phyloP scores from a whole-genome alignment of 2,329 filamentous ascomycete species.

The Cytospora mali region DNA sequence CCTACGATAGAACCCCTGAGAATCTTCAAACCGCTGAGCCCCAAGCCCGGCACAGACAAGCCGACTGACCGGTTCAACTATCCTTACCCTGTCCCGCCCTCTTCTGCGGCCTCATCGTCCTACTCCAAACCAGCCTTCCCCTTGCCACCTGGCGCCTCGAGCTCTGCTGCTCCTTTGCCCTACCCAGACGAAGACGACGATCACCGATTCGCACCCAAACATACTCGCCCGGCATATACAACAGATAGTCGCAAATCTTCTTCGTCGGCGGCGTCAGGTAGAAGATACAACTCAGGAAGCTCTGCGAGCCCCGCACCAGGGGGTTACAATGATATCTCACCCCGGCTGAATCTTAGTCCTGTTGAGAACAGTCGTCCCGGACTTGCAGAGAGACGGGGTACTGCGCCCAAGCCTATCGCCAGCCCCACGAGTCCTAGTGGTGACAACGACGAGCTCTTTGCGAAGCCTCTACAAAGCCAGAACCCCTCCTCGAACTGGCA shows the following conservation, averaged over 20 bases:
- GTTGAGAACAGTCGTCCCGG: constrained; percentile 62
- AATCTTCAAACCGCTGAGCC: constrained; percentile 78
- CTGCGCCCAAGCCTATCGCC: constrained; percentile 79
- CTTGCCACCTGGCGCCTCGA: constrained; percentile 69
- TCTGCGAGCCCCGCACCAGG: constrained; percentile 39
- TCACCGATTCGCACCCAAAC: constrained; percentile 43
- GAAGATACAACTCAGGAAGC: constrained; percentile 39
- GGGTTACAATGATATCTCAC: constrained; percentile 52
- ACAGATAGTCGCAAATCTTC: constrained; percentile 43
- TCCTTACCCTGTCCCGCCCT: constrained; percentile 47
- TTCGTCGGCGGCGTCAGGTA: constrained; percentile 36
- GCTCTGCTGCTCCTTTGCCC: constrained; percentile 67
- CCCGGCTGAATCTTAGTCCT: constrained; percentile 59
- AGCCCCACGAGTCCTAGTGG: constrained; percentile 77
- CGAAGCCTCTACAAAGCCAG: constrained; percentile 58
- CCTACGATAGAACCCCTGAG: constrained; percentile 82
- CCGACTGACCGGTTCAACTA: constrained; percentile 52
- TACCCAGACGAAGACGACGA: constrained; percentile 74
- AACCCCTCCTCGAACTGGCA: constrained; percentile 51
- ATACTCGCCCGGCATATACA: constrained; percentile 47
- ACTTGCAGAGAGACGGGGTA: constrained; percentile 79
- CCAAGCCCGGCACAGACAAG: constrained; percentile 50
- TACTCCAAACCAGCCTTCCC: constrained; percentile 61
- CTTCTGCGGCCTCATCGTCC: constrained; percentile 44
- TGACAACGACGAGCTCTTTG: constrained; percentile 80